Base-by-base conservation (phyloP, 768 basidiomycete genomes). In the Naganishia vaughanmartiniae region DNA sequence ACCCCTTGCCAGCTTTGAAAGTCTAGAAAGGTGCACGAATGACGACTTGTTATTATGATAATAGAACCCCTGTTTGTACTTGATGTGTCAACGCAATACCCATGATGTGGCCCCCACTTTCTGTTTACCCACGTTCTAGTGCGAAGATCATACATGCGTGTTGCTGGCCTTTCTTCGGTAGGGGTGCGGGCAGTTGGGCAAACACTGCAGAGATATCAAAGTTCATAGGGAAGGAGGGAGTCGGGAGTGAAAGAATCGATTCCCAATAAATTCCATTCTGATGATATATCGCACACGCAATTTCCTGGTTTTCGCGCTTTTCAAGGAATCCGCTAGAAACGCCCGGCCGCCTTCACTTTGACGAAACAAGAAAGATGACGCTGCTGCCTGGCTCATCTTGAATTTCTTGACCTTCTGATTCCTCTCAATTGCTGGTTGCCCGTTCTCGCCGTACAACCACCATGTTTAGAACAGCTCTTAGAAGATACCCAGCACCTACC, bases 381-480 rank as follows among this genome's bases (percentile, higher is more conserved):
- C 36, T 24, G 57, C 24, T 26, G 33, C 55, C 7, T 58, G 31
- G 12, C 14, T 31, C 57, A 36, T 58, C 36, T 58, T 34, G 31
- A 58, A 58, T 36, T 39, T 19, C 34, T 9, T 58, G n/a, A n/a
- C 33, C 12, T 42, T 14, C 57, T 34, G 21, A n/a, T 15, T 24
- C 15, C 57, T 34, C n/a, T 34, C 34, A 1, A 4, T 24, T 34
- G 17, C 46, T 24, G 6, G 4, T 34, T 28, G 2, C 6, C 24
- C 7, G 15, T 34, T 34, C 72, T 1, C 70, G 67, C 19, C n/a
- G 48, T 24, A 21, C 73, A 12, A n/a, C 65, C 33, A 71, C 73
- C 54, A 76, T 74, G 66, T 71, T 75, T 48, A 60, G 73, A 67
- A 71, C 74, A 57, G 60, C 60, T 42, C 21, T 63, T 26, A 36